phyloP scores from a whole-genome alignment of 1,284 basidiomycete species.

The Schizophyllum commune region DNA sequence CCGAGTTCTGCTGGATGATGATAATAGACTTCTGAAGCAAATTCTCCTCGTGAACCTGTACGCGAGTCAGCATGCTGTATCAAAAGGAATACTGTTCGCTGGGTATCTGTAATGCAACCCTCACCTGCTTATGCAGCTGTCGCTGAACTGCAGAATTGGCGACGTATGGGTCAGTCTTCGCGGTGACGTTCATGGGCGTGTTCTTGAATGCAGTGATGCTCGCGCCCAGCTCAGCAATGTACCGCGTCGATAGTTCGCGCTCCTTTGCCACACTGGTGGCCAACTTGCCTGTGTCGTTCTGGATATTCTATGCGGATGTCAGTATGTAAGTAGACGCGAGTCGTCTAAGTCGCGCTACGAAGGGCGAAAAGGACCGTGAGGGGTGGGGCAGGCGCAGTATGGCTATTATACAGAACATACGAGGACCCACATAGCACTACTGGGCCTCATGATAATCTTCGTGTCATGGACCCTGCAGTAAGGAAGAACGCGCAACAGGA shows the following conservation, averaged over 20 bases:
- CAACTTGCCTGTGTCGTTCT: conserved; percentile 95
- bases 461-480: too few species aligned
- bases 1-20: conserved; percentile 98
- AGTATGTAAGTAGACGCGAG: not conserved
- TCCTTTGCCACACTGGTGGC: conserved; percentile 92
- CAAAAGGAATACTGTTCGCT: too few species aligned
- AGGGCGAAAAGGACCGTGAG: too few species aligned
- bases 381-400: too few species aligned
- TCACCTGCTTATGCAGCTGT: conserved; percentile 73
- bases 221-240: conserved; percentile 84
- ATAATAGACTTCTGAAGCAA: conserved; percentile 97
- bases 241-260: conserved; percentile 82
- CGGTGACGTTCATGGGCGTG: conserved; percentile 83
- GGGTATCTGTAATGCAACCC: too few species aligned
- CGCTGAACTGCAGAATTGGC: conserved; percentile 77
- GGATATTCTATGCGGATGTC: conserved; percentile 66
- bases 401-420: too few species aligned
- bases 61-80: not conserved
- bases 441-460: too few species aligned
- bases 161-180: conserved; percentile 84
- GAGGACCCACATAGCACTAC: too few species aligned
- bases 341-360: too few species aligned
- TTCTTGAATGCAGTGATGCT: conserved; percentile 92
- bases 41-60: conserved; percentile 91
- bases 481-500: too few species aligned